Conservation (phyloP, 139 green algal species). For the Chlorella sp. region DNA sequence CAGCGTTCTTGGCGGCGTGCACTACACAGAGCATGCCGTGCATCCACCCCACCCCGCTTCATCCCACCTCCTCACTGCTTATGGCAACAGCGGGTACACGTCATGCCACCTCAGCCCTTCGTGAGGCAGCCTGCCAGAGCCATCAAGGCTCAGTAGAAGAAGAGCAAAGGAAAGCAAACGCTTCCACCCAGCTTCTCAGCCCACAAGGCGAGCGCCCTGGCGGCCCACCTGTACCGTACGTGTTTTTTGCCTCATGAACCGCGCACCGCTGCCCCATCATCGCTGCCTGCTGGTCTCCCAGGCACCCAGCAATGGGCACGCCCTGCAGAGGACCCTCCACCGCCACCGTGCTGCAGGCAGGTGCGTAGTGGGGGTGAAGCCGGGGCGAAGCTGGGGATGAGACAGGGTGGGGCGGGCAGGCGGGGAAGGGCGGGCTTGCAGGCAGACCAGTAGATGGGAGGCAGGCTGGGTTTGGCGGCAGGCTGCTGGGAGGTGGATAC, state of each 20-base stretch:
- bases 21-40: no score
- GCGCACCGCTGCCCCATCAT: constrained; percentile 92
- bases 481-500: neutral
- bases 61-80: no score
- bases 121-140: no score
- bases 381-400: neutral
- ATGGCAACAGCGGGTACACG: no score
- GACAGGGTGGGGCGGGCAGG: neutral
- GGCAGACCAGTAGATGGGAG: neutral
- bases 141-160: no score
- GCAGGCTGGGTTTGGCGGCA: no score
- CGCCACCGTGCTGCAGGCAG: constrained; percentile 1
- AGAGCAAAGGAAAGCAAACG: no score
- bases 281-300: constrained; percentile 96
- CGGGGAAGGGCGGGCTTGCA: neutral
- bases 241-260: constrained; percentile 93
- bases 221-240: constrained; percentile 89
- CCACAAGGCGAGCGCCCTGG: neutral
- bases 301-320: constrained; percentile 88
- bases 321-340: constrained; percentile 55
- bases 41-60: no score
- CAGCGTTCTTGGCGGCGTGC: no score
- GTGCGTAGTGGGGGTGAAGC: neutral
- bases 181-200: neutral
- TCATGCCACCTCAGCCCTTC: no score